Evolutionary conservation across 331 rosid species (phyloP).

Genomic region (Rhamnella rubrinervis): DNA sequence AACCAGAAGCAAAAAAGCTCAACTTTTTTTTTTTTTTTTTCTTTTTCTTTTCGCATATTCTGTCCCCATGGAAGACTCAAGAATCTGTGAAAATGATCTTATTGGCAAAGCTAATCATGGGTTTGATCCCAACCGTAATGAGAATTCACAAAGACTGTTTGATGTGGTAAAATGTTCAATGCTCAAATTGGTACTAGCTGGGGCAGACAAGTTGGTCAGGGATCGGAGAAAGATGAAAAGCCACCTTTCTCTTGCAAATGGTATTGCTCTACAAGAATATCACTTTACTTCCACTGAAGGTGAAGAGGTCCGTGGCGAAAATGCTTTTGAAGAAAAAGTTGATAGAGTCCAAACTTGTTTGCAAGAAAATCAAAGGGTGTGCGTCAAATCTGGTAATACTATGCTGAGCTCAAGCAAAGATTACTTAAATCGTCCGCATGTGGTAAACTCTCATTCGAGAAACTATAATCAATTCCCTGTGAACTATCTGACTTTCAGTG

Average conservation of each 20-base stretch:
- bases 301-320: neutral
- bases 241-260: neutral
- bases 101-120: neutral
- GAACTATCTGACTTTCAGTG: slow-evolving; percentile 14
- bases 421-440: neutral
- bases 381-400: neutral
- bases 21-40: too few relatives aligned
- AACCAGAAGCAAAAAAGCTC: neutral
- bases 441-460: neutral
- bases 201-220: slow-evolving; percentile 22
- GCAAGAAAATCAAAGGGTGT: neutral
- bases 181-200: slow-evolving; percentile 20
- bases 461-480: neutral
- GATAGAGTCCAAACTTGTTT: neutral
- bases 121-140: slow-evolving; percentile 5
- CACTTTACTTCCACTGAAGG: too few relatives aligned
- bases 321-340: neutral
- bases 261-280: neutral
- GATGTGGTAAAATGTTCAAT: slow-evolving; percentile 11
- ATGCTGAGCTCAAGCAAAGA: neutral
- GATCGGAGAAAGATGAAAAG: slow-evolving; percentile 2
- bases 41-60: too few relatives aligned
- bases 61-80: too few relatives aligned
- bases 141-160: slow-evolving; percentile 1
- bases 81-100: too few relatives aligned